Evolutionary conservation across 495 filamentous ascomycete species (phyloP).

Genomic region (Aspergillus carlsbadensis): DNA sequence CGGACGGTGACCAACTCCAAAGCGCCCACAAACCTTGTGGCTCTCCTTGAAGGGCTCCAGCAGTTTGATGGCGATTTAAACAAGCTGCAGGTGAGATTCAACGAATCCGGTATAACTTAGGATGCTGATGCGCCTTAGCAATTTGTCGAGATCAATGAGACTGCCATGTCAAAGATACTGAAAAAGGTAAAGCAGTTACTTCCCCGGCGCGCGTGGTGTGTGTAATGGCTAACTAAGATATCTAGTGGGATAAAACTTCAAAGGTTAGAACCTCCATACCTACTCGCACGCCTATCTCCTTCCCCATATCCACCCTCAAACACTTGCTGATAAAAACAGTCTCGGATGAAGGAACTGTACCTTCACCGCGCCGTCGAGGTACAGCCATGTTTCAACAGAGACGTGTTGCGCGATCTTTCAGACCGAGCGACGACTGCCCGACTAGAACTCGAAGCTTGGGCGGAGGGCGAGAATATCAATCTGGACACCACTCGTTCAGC

Average conservation of each 20-base stretch:
- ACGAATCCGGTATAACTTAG: background rate
- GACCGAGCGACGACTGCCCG: constrained; percentile 93
- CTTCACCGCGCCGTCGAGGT: constrained; percentile 94
- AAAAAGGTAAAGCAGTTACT: constrained; percentile 69
- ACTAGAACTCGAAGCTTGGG: constrained; percentile 92
- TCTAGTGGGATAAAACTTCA: constrained; percentile 95
- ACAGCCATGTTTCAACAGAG: constrained; percentile 95
- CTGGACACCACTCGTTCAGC: constrained; percentile 63
- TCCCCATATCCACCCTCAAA: background rate
- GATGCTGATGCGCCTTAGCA: constrained; percentile 47
- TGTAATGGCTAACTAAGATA: constrained; percentile 22
- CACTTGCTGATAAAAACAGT: constrained; percentile 51
- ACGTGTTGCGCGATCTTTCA: constrained; percentile 92
- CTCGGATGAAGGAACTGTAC: constrained; percentile 95
- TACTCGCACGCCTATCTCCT: background rate
- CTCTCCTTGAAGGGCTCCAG: constrained; percentile 92
- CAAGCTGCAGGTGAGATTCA: constrained; percentile 69
- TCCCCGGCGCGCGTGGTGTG: background rate
- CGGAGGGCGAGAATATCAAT: constrained; percentile 86
- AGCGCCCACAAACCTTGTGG: constrained; percentile 85
- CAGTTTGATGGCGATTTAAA: constrained; percentile 95
- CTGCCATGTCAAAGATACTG: constrained; percentile 94
- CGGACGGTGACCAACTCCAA: constrained; percentile 72
- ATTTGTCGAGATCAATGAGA: constrained; percentile 97
- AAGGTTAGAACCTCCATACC: constrained; percentile 58